Conservation (phyloP, 139 green algal genomes). For the Volvox africanus region DNA sequence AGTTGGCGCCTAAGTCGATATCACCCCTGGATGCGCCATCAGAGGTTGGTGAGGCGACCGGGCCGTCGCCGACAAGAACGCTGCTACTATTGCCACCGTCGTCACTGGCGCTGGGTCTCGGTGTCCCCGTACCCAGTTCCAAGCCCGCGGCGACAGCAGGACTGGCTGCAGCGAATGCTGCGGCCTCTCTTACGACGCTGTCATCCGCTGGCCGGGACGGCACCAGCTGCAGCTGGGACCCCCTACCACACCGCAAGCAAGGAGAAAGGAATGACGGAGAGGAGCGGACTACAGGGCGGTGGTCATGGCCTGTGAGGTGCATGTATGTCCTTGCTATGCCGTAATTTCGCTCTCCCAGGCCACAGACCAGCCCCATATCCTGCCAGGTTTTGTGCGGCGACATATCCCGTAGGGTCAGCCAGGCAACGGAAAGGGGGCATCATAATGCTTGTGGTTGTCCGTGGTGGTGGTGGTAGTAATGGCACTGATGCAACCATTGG, state of each 20-base stretch:
- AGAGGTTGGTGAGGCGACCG: too few relatives aligned
- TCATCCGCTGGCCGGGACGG: background rate
- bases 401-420: background rate
- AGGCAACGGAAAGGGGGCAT: background rate
- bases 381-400: background rate
- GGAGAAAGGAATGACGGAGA: background rate
- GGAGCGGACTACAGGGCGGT: background rate
- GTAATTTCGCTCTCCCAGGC: background rate
- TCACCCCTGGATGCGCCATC: too few relatives aligned
- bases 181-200: background rate
- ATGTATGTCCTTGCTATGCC: background rate
- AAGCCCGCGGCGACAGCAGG: background rate
- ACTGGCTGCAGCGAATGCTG: too few relatives aligned
- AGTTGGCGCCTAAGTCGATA: background rate
- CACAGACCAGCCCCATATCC: too few relatives aligned
- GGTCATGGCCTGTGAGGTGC: background rate
- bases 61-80: background rate
- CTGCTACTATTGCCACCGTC: background rate
- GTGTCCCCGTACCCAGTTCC: background rate
- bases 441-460: too few relatives aligned
- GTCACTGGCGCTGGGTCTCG: background rate
- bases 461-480: too few relatives aligned
- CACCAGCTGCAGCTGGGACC: constrained; percentile 44
- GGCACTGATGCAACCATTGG: too few relatives aligned
- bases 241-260: constrained; percentile 38